phyloP scores from a whole-genome alignment of 257 asterid species.

The Jacaranda copaia region DNA sequence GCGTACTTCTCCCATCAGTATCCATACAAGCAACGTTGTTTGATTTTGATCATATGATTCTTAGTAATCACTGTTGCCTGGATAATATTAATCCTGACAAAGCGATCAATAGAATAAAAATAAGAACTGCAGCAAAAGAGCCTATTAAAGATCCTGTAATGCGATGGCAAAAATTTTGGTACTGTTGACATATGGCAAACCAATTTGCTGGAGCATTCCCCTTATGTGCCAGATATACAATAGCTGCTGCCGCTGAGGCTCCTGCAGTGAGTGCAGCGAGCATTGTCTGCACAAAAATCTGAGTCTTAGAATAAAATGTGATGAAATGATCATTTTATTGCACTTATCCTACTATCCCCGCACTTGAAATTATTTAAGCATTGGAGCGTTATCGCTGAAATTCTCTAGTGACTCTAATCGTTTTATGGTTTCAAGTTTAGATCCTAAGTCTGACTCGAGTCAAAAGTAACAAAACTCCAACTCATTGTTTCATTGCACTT shows the following conservation, averaged over 20 bases:
- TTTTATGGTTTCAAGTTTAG: too few relatives aligned
- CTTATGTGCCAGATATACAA: slow-evolving; percentile 78
- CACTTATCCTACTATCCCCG: too few relatives aligned
- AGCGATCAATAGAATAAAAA: slow-evolving; percentile 55
- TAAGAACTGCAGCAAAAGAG: slow-evolving; percentile 57
- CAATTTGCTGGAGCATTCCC: slow-evolving; percentile 85
- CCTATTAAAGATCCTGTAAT: slow-evolving; percentile 76
- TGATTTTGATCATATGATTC: not conserved
- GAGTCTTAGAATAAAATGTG: not conserved
- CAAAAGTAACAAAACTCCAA: too few relatives aligned
- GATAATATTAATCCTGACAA: slow-evolving; percentile 61
- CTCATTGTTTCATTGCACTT: too few relatives aligned
- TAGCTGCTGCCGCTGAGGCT: slow-evolving; percentile 84
- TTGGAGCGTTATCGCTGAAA: too few relatives aligned
- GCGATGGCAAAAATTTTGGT: slow-evolving; percentile 63
- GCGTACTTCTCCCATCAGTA: not conserved
- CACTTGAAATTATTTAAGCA: too few relatives aligned
- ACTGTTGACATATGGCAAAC: slow-evolving; percentile 74
- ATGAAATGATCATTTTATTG: not conserved
- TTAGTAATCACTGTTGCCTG: slow-evolving; percentile 36
- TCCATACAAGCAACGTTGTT: not conserved
- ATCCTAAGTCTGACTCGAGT: too few relatives aligned
- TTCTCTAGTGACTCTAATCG: too few relatives aligned
- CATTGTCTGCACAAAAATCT: slow-evolving; percentile 51
- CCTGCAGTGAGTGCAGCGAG: slow-evolving; percentile 61